Evolutionary conservation across 495 filamentous ascomycete species (phyloP), one percentile per base, ranked within the genome.

Genomic region (Penicillium canescens): DNA sequence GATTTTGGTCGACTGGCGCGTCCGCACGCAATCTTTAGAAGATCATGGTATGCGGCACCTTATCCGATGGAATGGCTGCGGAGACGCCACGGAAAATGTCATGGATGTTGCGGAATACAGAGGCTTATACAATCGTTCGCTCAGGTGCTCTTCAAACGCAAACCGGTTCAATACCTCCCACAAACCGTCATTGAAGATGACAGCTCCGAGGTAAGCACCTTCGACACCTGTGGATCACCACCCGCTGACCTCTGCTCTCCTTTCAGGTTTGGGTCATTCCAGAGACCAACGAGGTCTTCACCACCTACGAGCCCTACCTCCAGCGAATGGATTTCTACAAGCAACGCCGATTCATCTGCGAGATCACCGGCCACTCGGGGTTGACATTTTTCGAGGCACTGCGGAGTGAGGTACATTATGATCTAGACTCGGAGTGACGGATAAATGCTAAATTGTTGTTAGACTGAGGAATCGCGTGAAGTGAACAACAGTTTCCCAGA

Each of bases 111-210:
- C 11, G 16, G 38, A 35, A 52, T 14, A 42, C 28, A 26, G 50
- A 42, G 52, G 55, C 67, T 74, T 23, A 72, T 59, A 37, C 28
- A 24, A 31, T 40, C 16, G 33, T 16, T 28, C 8, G 20, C 24
- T 21, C 57, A 98, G 94, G 94, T 98, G 52, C 82, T 95, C 50
- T 96, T 90, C 74, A 97, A 97, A 75, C 86, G 93, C 59, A 98
- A 98, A 72, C 92, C 92, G 49, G 92, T 98, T 61, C 88, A 91
- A 76, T 88, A 89, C 67, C 73, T 93, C 49, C 78, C 86, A 46
- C 77, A 77, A 50, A 89, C 90, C 1, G 74, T 82, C 48, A 84
- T 93, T 56, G 80, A 90, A 48, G 85, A 92, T 82, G 88, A 94
- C 46, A 83, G 86, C 57, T 79, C 82, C 45, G 91, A 96, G 81